Evolutionary conservation across 2,329 filamentous ascomycete genomes (phyloP).

Genomic region (Venturia asperata): DNA sequence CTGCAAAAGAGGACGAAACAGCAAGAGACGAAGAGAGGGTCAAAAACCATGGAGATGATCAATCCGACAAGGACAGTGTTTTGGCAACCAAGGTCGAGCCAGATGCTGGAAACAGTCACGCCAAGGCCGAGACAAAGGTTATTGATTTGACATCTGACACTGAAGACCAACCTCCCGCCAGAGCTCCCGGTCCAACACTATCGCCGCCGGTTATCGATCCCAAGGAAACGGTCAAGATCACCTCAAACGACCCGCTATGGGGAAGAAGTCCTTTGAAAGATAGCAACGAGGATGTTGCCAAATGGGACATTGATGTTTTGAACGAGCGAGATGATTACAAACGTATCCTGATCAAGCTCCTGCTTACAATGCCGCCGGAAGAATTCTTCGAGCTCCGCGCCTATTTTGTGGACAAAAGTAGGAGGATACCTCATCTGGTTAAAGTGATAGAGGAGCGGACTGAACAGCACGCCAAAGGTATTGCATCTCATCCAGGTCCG

Average conservation of each 20-base stretch:
- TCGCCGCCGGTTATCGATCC: not conserved
- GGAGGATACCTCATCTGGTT: not conserved
- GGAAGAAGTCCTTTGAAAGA: conserved; percentile 7
- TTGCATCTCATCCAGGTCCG: not conserved
- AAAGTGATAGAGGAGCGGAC: not conserved
- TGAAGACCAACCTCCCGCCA: not conserved
- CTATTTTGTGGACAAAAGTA: not conserved
- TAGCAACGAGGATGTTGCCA: conserved; percentile 24
- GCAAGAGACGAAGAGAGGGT: conserved; percentile 1
- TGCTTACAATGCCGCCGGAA: conserved; percentile 24
- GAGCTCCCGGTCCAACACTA: not conserved
- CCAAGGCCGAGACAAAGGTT: not conserved
- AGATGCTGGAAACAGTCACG: not conserved
- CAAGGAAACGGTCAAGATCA: not conserved
- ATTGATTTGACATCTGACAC: conserved; percentile 18
- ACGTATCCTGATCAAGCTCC: conserved; percentile 38
- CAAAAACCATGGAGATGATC: not conserved
- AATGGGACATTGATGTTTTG: conserved; percentile 33
- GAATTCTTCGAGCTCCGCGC: conserved; percentile 5
- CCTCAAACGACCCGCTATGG: not conserved
- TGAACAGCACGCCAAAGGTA: not conserved
- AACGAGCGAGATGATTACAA: conserved; percentile 36
- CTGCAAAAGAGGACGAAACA: not conserved
- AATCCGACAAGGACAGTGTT: conserved; percentile 11
- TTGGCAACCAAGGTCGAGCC: not conserved